Evolutionary conservation across 768 basidiomycete genomes (phyloP).

Genomic region (Lentinula lateritia): DNA sequence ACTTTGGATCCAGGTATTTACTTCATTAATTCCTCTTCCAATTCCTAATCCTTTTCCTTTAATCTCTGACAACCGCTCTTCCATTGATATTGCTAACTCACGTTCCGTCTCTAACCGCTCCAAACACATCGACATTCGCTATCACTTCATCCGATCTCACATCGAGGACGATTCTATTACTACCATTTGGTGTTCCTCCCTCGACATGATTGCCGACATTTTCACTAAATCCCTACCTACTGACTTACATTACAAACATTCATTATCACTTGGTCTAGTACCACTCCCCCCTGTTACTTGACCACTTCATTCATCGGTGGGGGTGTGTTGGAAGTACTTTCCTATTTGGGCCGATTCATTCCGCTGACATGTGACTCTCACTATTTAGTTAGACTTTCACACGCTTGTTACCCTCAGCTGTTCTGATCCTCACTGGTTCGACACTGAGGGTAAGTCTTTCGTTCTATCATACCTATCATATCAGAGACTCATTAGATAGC

Average conservation of each 20-base stretch:
- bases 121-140: conserved; percentile 22
- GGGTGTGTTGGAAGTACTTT: too few relatives aligned
- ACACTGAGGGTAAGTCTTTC: too few relatives aligned
- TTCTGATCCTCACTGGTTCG: too few relatives aligned
- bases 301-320: too few relatives aligned
- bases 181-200: conserved; percentile 19
- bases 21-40: conserved; percentile 16
- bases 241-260: background rate
- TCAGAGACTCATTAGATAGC: too few relatives aligned
- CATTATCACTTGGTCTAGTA: too few relatives aligned
- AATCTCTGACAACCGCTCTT: conserved; percentile 20
- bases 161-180: conserved; percentile 1
- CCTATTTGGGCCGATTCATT: too few relatives aligned
- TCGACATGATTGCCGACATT: conserved; percentile 29
- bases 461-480: too few relatives aligned
- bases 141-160: conserved; percentile 21
- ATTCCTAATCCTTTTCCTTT: background rate
- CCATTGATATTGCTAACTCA: conserved; percentile 19
- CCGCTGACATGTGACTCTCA: too few relatives aligned
- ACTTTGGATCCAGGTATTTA: conserved; percentile 21
- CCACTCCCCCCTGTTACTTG: too few relatives aligned
- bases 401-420: too few relatives aligned
- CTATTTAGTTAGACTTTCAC: too few relatives aligned
- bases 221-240: conserved; percentile 30
- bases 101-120: conserved; percentile 20